Evolutionary conservation across 2,329 filamentous ascomycete species (phyloP), one percentile per base, ranked within the genome.

Genomic region (Cercospora canescens): DNA sequence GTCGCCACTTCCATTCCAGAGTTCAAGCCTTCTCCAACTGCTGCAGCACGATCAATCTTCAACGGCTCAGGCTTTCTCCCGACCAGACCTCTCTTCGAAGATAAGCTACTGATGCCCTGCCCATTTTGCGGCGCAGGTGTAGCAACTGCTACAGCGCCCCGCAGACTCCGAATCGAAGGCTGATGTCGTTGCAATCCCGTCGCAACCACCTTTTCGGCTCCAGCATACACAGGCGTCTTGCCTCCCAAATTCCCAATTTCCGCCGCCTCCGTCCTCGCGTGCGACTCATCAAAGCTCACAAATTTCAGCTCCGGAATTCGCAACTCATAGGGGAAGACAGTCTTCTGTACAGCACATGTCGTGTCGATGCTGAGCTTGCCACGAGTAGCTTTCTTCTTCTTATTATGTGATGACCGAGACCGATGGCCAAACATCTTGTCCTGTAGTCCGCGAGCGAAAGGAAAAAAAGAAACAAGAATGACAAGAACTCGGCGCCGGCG

Each of bases 281-380:
- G 70, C 21, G 69, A 69, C 58, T 71, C 69, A 14, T 60, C 60
- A 50, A 72, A 68, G 66, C 68, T 73, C 37, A 73, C 67, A 34
- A 73, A 72, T 59, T 66, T 72, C 45, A 71, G 58, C 39, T 72
- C 72, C 61, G 71, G 73, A 34, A 67, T 68, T 67, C 61, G 72
- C 61, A 70, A 71, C 35, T 73, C 69, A 59, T 79, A 75, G 30
- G 81, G 78, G 79, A 12, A 81, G 74, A 77, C 83, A 75, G 74
- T 82, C 70, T 71, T 73, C 60, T 81, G 80, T 41, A 76, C 74
- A 34, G 87, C 81, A 81, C 92, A 89, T 74, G 89, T 89, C 2
- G 91, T 93, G 69, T 92, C 87, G 21, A 93, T 68, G n/a, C 66
- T 69, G 37, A 72, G 65, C 52, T 71, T 70, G 34, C 66, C 69